A percentile compares a stretch with the other conserved stretches of the same genome.
Conservation (phyloP, 2,329 filamentous ascomycete genomes). For the Orbilia brochopaga region DNA sequence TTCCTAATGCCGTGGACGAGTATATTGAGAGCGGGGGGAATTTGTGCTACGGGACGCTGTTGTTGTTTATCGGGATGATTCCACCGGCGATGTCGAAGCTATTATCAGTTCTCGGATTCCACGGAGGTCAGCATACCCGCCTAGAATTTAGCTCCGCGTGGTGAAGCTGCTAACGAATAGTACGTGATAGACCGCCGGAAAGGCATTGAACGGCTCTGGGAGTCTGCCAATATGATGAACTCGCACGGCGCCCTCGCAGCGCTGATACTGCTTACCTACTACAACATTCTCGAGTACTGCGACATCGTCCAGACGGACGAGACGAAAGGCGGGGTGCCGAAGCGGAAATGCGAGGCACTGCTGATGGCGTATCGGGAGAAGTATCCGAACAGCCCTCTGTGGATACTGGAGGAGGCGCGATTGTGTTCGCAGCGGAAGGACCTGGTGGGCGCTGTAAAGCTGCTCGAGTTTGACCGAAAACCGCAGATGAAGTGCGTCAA, state of each 20-base stretch:
- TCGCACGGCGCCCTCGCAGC: constrained; percentile 91
- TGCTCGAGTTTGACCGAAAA: constrained; percentile 67
- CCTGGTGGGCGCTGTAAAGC: constrained; percentile 70
- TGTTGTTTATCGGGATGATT: constrained; percentile 88
- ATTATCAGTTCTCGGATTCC: constrained; percentile 86
- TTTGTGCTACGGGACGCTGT: constrained; percentile 85
- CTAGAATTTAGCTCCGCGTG: neutral
- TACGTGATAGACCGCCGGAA: constrained; percentile 71
- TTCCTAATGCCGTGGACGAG: constrained; percentile 65
- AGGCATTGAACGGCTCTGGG: constrained; percentile 87
- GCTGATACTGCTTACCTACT: constrained; percentile 80
- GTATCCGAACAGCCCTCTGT: constrained; percentile 82
- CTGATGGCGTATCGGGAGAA: constrained; percentile 74
- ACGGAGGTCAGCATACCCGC: constrained; percentile 62
- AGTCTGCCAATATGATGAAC: constrained; percentile 81
- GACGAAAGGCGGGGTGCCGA: constrained; percentile 73
- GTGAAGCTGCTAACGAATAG: constrained; percentile 2
- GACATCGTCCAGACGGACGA: constrained; percentile 77
- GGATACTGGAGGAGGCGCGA: constrained; percentile 85
- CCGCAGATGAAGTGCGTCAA: constrained; percentile 70
- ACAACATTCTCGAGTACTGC: constrained; percentile 80
- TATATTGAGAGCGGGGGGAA: constrained; percentile 89
- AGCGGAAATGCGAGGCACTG: constrained; percentile 69
- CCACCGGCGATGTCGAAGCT: constrained; percentile 89
- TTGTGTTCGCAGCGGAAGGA: constrained; percentile 72